Conservation (phyloP, 2,329 filamentous ascomycete species). For the Capronia americana region DNA sequence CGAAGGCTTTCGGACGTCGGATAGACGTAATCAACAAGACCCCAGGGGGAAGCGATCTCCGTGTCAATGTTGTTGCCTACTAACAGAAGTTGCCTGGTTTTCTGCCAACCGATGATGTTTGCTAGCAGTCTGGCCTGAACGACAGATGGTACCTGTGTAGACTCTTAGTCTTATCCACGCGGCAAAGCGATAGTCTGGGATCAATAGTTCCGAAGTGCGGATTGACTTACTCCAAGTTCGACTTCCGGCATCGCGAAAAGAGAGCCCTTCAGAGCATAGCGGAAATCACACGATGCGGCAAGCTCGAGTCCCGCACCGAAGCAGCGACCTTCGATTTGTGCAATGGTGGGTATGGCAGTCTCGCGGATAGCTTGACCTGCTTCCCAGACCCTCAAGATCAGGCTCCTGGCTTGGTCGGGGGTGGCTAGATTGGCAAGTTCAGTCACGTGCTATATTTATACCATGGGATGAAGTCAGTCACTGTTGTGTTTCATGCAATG, state of each 20-base stretch:
- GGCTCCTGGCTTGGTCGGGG: constrained; percentile 43
- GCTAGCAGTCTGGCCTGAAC: constrained; percentile 36
- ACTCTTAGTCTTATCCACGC: neutral
- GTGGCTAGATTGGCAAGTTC: constrained; percentile 31
- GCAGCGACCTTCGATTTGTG: constrained; percentile 19
- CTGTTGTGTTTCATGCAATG: neutral
- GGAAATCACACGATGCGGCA: constrained; percentile 38
- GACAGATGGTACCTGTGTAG: constrained; percentile 32
- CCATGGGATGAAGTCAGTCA: neutral
- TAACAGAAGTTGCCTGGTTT: constrained; percentile 34
- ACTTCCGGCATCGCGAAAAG: constrained; percentile 38
- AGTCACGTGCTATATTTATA: neutral
- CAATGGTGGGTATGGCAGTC: constrained; percentile 15
- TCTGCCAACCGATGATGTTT: constrained; percentile 39
- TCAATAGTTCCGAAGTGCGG: neutral
- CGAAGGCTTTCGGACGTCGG: neutral
- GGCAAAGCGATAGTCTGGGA: neutral
- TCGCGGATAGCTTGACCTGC: constrained; percentile 29
- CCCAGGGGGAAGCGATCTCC: constrained; percentile 18
- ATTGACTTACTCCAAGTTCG: constrained; percentile 20
- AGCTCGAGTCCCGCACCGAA: constrained; percentile 33
- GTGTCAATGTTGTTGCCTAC: constrained; percentile 23
- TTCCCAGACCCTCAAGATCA: constrained; percentile 44
- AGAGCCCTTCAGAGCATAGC: constrained; percentile 25
- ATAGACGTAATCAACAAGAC: constrained; percentile 31